Percentiles rank a stretch among this genome's conserved stretches.
Conservation (phyloP, 192 early-diverging fungal species). For the Umbelopsis sp. region DNA sequence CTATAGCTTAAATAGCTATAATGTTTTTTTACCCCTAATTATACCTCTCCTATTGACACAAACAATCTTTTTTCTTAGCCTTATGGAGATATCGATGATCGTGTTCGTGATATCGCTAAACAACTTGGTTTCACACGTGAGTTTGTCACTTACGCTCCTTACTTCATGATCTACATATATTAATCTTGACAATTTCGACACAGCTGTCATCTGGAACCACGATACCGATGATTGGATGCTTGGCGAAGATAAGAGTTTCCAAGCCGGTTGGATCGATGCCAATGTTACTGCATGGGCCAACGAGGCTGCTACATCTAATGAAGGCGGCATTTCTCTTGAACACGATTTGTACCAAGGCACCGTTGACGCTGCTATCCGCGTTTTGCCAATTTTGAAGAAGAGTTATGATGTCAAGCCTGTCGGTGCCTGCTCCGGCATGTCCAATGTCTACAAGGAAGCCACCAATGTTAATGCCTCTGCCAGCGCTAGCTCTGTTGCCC, state of each 20-base stretch:
- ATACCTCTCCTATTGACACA: neutral
- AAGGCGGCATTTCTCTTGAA: conserved; percentile 55
- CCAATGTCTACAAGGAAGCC: conserved; percentile 44
- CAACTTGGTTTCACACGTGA: conserved; percentile 51
- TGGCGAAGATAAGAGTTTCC: neutral
- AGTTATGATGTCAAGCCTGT: conserved; percentile 41
- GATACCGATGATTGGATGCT: conserved; percentile 57
- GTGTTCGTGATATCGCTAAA: conserved; percentile 55
- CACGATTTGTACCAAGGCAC: conserved; percentile 51
- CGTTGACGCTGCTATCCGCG: conserved; percentile 42
- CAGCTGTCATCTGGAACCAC: conserved; percentile 53
- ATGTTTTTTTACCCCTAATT: neutral
- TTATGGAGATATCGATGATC: conserved; percentile 70
- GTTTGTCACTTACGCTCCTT: conserved; percentile 35
- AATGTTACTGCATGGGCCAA: conserved; percentile 38
- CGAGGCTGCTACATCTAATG: conserved; percentile 32
- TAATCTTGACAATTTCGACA: conserved; percentile 25
- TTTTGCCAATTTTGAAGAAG: conserved; percentile 38
- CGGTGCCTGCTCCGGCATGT: conserved; percentile 36
- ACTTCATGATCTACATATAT: conserved; percentile 34
- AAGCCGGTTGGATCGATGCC: conserved; percentile 22
- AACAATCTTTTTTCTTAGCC: conserved; percentile 37
- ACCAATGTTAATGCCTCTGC: conserved; percentile 20
- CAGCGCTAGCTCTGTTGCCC: neutral
- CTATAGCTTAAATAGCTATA: neutral